Conservation (phyloP, 257 asterid genomes). For the Osmanthus fragrans region DNA sequence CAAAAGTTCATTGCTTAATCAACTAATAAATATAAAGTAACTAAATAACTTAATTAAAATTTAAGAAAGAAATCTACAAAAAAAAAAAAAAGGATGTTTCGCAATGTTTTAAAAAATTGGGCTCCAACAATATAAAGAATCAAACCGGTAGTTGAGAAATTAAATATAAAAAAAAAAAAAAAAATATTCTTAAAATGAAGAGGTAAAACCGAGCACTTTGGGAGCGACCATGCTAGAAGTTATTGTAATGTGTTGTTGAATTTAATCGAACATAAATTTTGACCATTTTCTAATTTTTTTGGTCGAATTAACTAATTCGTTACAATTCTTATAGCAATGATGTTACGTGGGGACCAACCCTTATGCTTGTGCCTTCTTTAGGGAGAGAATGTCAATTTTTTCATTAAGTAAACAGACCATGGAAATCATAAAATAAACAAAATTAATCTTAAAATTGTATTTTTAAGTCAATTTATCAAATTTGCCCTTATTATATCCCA, state of each 20-base stretch:
- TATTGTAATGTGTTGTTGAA: no score
- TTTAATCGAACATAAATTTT: no score
- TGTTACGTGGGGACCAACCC: not conserved
- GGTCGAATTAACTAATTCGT: not conserved
- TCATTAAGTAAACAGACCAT: not conserved
- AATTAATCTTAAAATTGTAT: not conserved
- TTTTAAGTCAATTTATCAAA: constrained; percentile 27
- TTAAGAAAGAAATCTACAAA: not conserved
- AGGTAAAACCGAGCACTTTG: no score
- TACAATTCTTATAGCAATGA: not conserved
- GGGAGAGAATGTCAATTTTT: constrained; percentile 10
- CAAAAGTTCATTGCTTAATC: not conserved
- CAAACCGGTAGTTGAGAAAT: not conserved
- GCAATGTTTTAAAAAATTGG: no score
- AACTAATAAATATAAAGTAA: not conserved
- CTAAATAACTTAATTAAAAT: not conserved
- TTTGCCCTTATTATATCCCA: constrained; percentile 2
- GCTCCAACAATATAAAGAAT: not conserved
- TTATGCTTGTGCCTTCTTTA: not conserved
- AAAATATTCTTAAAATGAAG: no score
- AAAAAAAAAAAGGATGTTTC: not conserved
- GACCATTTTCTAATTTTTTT: not conserved
- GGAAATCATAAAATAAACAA: not conserved
- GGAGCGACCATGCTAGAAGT: no score
- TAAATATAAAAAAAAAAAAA: no score